Evolutionary conservation across 2,329 filamentous ascomycete genomes (phyloP).

Genomic region (Exophiala alcalophila): DNA sequence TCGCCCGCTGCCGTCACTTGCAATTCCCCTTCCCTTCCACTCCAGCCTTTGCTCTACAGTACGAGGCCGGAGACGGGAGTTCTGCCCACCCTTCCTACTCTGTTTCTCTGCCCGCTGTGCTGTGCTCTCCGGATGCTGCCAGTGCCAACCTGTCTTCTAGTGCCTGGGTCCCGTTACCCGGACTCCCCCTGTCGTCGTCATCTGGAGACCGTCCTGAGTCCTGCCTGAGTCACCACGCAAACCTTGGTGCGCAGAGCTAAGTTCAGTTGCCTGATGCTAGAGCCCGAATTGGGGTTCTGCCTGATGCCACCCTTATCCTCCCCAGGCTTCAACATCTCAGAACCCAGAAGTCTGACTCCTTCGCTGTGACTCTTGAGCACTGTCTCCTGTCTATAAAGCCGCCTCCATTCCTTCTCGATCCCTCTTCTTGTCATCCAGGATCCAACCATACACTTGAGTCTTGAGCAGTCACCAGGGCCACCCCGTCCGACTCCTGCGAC

Average conservation of each 20-base stretch:
- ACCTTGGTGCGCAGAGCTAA: slow-evolving; percentile 10
- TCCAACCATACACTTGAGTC: slow-evolving; percentile 4
- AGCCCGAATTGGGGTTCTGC: slow-evolving; percentile 18
- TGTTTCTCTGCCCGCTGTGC: slow-evolving; percentile 8
- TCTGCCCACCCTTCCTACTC: too few species aligned
- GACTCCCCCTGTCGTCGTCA: slow-evolving; percentile 15
- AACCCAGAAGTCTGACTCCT: slow-evolving; percentile 13
- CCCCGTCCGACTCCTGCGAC: slow-evolving; percentile 12
- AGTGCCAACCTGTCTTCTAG: too few species aligned
- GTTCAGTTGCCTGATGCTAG: slow-evolving; percentile 26
- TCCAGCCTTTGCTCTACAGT: too few species aligned
- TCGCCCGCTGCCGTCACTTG: background rate
- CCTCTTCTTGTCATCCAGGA: slow-evolving; percentile 1
- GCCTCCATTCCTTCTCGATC: slow-evolving; percentile 8
- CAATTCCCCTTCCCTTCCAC: background rate
- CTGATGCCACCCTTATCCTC: slow-evolving; percentile 18
- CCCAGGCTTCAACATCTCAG: slow-evolving; percentile 18
- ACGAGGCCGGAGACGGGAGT: too few species aligned
- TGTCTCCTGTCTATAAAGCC: slow-evolving; percentile 14
- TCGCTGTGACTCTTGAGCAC: slow-evolving; percentile 18
- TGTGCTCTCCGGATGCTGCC: too few species aligned
- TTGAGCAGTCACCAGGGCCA: too few species aligned
- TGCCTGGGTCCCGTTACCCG: slow-evolving; percentile 10
- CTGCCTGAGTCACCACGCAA: slow-evolving; percentile 16
- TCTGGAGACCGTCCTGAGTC: too few species aligned